Base-by-base conservation (phyloP, 768 basidiomycete genomes). In the Macrolepiota fuliginosa region DNA sequence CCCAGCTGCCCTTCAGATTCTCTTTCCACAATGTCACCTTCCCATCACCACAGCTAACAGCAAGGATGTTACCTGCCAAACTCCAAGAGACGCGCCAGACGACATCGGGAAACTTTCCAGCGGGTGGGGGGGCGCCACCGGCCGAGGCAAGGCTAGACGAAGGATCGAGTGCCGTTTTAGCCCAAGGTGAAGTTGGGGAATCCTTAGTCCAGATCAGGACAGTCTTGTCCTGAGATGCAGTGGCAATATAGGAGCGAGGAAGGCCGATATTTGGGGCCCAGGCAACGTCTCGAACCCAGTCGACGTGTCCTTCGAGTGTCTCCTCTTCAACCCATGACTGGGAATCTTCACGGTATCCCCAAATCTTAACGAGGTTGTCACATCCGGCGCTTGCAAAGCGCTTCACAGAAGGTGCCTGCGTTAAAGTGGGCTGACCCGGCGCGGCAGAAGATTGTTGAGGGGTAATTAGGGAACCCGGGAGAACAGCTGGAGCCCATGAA, bases 1-100 rank as follows among this genome's bases (percentile, higher is more conserved):
- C 97, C 92, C 96, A 99, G 19, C 82, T 79, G n/a, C 93, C 92
- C 69, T 91, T 91, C 69, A 97, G 75, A 72, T 92, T 96, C 78
- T 99, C 97, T 75, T 99, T 99, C 96, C 97, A 99, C 54, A 98
- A 78, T 7, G 92, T 94, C 22, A 99, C 96, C 76, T 97, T 98
- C 12, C 97, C 96, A 70, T 99, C 97, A 10, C 95, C 96, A 73
- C 94, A 96, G 72, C 93, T 94, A 47, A 98, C 97, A 0, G 96
- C 96, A 50, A 99, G 81, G 55, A 99, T 84, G 70, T 98, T 98
- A 17, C 96, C 96, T 0, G 96, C 93, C 25, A 98, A 83, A 65
- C 93, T 96, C 97, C 97, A 99, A 49, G 92, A 94, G 36, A 98
- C 94, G n/a, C 96, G 85, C 97, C 96, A 99, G 25, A 98, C 95